Base-by-base conservation (phyloP, 768 basidiomycete genomes). In the Boletus subcaerulescens region DNA sequence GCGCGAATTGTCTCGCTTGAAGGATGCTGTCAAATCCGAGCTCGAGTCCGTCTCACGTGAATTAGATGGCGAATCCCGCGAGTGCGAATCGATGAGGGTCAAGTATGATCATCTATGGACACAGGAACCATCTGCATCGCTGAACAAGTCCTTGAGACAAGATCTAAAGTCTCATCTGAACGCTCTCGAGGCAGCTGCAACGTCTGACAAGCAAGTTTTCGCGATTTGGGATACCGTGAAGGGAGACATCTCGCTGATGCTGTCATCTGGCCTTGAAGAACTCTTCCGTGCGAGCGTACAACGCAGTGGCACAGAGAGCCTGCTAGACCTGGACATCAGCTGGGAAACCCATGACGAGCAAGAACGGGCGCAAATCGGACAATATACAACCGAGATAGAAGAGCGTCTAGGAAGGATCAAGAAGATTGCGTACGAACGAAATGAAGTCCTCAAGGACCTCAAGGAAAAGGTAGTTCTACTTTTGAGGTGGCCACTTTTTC, bases 41-140 rank as follows among this genome's bases (percentile, higher is more conserved):
- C 76, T 99, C 41, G 83, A 91, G 10, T 67, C 72, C 20, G 70
- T 87, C 39, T 77, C 79, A 3, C 73, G 78, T 4, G 85, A 93
- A 45, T 73, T 99, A 39, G 95, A 97, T 15, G 73, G 74, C 38
- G 97, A 98, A 71, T 85, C 83, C 33, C 76, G 85, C 59, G 93
- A 94, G 45, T 98, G 94, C 71, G 96, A 99, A 72, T 76, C 80
- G 46, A 83, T 87, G 85, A 77, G 94, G 52, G 87, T 93, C 64
- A 89, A 89, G 70, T 95, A 92, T 69, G 87, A 87, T 31, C 87
- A 93, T 60, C 69, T 82, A 29, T 98, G 92, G 87, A 85, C 87
- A 9, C 95, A 97, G 70, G 80, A 82, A 10, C 95, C 96, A 0
- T 88, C 88, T 5, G 85, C 91, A 0, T 78, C 81, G 2, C 71